A percentile compares a stretch with the other conserved stretches of the same genome.
phyloP scores from a whole-genome alignment of 2,329 filamentous ascomycete species.

The Biscogniauxia marginata region DNA sequence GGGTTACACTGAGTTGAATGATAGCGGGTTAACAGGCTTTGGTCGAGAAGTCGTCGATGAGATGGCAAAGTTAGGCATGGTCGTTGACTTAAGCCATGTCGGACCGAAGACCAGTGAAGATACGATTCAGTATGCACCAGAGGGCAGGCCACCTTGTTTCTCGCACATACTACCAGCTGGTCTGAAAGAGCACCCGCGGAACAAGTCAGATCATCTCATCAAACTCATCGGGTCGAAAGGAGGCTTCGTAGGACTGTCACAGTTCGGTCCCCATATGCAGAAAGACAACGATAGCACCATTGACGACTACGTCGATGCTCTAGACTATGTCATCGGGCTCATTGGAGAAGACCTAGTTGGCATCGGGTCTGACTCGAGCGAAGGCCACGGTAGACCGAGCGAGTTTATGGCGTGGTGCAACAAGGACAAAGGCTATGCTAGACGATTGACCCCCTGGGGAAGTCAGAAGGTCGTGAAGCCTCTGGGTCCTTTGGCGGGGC shows the following conservation, averaged over 20 bases:
- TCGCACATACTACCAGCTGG: constrained; percentile 38
- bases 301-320: constrained; percentile 40
- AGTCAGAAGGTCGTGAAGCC: constrained; percentile 41
- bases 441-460: constrained; percentile 39
- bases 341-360: constrained; percentile 38
- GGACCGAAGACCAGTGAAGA: constrained; percentile 35
- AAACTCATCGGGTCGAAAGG: constrained; percentile 35
- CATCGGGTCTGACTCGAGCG: constrained; percentile 38
- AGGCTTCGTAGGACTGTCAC: constrained; percentile 38
- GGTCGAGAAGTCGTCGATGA: constrained; percentile 24
- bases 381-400: constrained; percentile 38
- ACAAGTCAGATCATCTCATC: constrained; percentile 39
- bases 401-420: constrained; percentile 42
- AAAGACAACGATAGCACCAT: constrained; percentile 40
- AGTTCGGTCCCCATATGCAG: constrained; percentile 40
- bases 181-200: constrained; percentile 36
- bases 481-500: constrained; percentile 35
- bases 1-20: constrained; percentile 38
- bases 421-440: constrained; percentile 40
- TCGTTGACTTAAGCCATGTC: constrained; percentile 37
- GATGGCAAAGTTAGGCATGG: constrained; percentile 31
- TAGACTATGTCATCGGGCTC: constrained; percentile 38
- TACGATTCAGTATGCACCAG: constrained; percentile 35
- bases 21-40: constrained; percentile 35
- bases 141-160: constrained; percentile 39